phyloP scores from a whole-genome alignment of 1,284 basidiomycete species.

The Cutaneotrichosporon sp. region DNA sequence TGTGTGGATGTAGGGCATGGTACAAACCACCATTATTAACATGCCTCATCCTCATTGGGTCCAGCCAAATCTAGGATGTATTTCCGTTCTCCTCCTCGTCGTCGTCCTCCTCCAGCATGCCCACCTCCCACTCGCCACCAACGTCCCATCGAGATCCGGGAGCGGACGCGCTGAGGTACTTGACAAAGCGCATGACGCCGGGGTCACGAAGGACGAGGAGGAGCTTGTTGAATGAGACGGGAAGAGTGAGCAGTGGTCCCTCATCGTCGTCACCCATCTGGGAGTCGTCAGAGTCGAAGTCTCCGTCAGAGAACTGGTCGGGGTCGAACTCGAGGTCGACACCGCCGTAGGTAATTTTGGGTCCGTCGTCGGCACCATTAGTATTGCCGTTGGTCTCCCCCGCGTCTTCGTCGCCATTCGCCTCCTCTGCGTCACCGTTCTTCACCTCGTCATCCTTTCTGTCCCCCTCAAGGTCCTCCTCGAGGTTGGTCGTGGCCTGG shows the following conservation, averaged over 20 bases:
- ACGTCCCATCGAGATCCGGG: constrained; percentile 86
- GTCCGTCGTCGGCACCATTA: not conserved
- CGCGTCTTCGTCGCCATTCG: not conserved
- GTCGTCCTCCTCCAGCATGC: constrained; percentile 50
- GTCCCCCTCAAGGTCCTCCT: constrained; percentile 36
- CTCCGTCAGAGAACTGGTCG: constrained; percentile 46
- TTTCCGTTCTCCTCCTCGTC: constrained; percentile 34
- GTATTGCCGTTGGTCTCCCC: too few species aligned
- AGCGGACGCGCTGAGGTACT: constrained; percentile 83
- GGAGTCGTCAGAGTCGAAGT: constrained; percentile 53
- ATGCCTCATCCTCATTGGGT: too few species aligned
- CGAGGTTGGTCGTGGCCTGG: constrained; percentile 8
- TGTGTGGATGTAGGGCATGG: too few species aligned
- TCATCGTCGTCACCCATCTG: constrained; percentile 61
- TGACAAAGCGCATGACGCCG: constrained; percentile 87
- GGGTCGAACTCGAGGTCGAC: constrained; percentile 49
- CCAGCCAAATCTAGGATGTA: too few species aligned
- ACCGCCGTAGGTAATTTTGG: constrained; percentile 25
- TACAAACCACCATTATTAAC: too few species aligned
- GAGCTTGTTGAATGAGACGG: constrained; percentile 86
- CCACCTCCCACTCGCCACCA: constrained; percentile 79
- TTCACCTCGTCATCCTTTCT: constrained; percentile 25
- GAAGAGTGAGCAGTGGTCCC: constrained; percentile 79
- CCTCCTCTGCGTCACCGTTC: constrained; percentile 11
- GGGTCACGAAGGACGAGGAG: constrained; percentile 87